Evolutionary conservation across 495 filamentous ascomycete genomes (phyloP), one percentile per base, ranked within the genome.

Genomic region (Trichoderma gamsii): DNA sequence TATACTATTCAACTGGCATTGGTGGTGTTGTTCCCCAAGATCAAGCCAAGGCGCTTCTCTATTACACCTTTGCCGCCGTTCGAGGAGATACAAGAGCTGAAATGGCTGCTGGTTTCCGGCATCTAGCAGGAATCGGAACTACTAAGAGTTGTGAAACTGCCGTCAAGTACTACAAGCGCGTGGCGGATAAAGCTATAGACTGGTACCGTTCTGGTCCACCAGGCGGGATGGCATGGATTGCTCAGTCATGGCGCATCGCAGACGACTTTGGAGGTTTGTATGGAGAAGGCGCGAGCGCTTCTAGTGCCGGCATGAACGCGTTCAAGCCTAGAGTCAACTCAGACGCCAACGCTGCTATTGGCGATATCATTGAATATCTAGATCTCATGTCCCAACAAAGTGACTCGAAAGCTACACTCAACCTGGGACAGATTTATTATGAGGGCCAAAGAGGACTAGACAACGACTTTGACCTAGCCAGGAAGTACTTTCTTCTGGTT

Each of bases 1-100:
- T 99, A 69, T 93, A 98, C 88, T 95, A 98, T 78, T 92, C 92
- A 49, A 98, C 96, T 12, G 95, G 96, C 1, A 82, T 98, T 69
- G 93, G 90, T 9, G 88, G 86, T 41, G 87, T 86, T 1, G 92
- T 97, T 27, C 85, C 92, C 77, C 86, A 86, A 32, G 92, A 99
- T 74, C 95, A 97, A 77, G 95, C 93, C 23, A 93, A 92, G 77
- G 92, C 95, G 9, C 82, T 98, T 68, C 80, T 97, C 68, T 97
- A 98, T 75, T 92, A 97, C 76, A 96, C 92, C 11, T 97, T 97
- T 75, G 93, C 95, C 0, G 96, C 96, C 2, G 85, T 92, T 71
- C 86, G 83, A 44, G 93, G 93, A 32, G 87, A 96, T 73, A 92
- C 89, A 21, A 85, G 86, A 67, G 92, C 94, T 16, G 89, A 99